Evolutionary conservation across 2,329 filamentous ascomycete species (phyloP), one percentile per base, ranked within the genome.

Genomic region (Trichoderma asperellum): DNA sequence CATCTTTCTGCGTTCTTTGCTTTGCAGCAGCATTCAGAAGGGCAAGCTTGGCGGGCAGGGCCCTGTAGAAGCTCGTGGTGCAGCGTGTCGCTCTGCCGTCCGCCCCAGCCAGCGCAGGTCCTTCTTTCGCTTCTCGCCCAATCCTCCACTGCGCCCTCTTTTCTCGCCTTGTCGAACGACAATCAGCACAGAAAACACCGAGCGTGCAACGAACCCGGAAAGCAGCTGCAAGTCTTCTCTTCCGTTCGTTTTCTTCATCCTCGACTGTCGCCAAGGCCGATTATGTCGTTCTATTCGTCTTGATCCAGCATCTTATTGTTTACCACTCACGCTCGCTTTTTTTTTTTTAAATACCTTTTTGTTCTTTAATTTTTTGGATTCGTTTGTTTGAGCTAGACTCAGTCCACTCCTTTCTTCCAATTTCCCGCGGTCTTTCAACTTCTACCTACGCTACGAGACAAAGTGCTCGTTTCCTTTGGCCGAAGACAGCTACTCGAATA

Each of bases 301-400:
- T 73, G 73, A 73, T 75, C 72, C 76, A 75, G 74, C 63, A 73
- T 68, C 61, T 61, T 60, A 40, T 37, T 64, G n/a, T 49, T 43
- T 43, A 57, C 63, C 63, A 47, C 63, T 35, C 63, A 64, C 65
- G 27, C 61, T 68, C 40, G 40, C 49, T 61, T 61, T 60, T 59
- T 61, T 61, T 60, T 59, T 74, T 55, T 69, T 37, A 64, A 32
- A 55, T 65, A 58, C 37, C 40, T 74, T 73, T 73, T 72, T 73
- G 74, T 73, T 73, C 74, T 75, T 73, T 75, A 70, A 37, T 75
- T 73, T 73, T 70, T 73, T 72, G 73, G 73, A 73, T 72, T 71
- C 24, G 35, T 53, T 61, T 63, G 35, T 49, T 68, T 76, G 83
- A 84, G 82, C 83, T 83, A 83, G 83, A 80, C 82, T 83, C 82